Conservation (phyloP, 768 basidiomycete species). For the Chalciporus chontae region DNA sequence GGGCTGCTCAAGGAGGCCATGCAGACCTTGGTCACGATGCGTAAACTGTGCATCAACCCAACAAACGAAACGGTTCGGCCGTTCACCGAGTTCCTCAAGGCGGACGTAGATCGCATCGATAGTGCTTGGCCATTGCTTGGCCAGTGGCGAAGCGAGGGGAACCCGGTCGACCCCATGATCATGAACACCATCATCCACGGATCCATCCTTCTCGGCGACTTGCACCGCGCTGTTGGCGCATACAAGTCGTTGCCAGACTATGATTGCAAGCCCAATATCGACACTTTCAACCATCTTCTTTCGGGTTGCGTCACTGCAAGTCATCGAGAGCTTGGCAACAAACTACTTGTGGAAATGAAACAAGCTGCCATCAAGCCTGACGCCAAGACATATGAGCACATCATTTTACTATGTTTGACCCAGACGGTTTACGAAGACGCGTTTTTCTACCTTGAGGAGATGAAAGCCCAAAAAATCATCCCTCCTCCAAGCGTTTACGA, state of each 20-base stretch:
- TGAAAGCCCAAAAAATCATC: slow-evolving; percentile 62
- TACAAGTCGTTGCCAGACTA: slow-evolving; percentile 63
- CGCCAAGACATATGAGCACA: slow-evolving; percentile 56
- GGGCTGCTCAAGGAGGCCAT: slow-evolving; percentile 63
- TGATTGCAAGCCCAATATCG: slow-evolving; percentile 50
- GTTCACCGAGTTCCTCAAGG: slow-evolving; percentile 46
- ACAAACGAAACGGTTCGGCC: slow-evolving; percentile 49
- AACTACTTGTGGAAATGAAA: slow-evolving; percentile 65
- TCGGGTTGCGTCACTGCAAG: slow-evolving; percentile 55
- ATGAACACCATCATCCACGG: slow-evolving; percentile 69
- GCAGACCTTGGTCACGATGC: slow-evolving; percentile 56
- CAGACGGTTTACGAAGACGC: slow-evolving; percentile 79
- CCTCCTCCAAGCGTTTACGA: slow-evolving; percentile 58
- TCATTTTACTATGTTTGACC: slow-evolving; percentile 68
- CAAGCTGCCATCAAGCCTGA: slow-evolving; percentile 52
- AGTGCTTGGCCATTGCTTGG: slow-evolving; percentile 61
- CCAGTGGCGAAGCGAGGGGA: slow-evolving; percentile 50
- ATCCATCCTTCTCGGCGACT: slow-evolving; percentile 54
- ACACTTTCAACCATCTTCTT: slow-evolving; percentile 69
- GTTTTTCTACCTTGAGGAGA: slow-evolving; percentile 85
- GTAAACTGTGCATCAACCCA: slow-evolving; percentile 47
- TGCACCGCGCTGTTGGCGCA: slow-evolving; percentile 75
- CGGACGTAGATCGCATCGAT: slow-evolving; percentile 55
- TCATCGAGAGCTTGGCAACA: slow-evolving; percentile 66
- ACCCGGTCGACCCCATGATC: slow-evolving; percentile 51